Conservation (phyloP, 2,329 filamentous ascomycete genomes). For the Cercospora sojina region DNA sequence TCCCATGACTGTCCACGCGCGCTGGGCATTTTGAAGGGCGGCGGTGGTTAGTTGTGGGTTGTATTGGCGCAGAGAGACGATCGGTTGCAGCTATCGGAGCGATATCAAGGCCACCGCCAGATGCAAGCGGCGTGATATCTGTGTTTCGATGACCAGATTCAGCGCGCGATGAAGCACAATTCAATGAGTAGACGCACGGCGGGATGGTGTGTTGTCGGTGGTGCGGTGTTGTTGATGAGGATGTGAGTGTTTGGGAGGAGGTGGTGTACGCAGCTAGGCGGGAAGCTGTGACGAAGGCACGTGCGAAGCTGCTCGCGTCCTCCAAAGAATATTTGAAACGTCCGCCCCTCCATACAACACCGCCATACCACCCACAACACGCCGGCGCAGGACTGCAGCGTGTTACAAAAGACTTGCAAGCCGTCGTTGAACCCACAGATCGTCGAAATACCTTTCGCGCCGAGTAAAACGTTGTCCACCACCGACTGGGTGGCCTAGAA, state of each 20-base stretch:
- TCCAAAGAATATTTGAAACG: neutral
- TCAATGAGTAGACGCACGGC: neutral
- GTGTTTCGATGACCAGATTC: neutral
- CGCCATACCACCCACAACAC: neutral
- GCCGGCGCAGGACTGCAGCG: neutral
- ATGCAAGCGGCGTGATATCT: neutral
- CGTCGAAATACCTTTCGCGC: neutral
- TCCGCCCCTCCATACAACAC: neutral
- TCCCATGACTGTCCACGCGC: constrained; percentile 86
- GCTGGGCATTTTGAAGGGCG: constrained; percentile 68
- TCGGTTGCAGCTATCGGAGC: neutral
- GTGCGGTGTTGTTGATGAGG: neutral
- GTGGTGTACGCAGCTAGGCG: neutral
- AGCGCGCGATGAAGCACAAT: neutral
- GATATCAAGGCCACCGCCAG: neutral
- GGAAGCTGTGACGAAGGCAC: neutral
- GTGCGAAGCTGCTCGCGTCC: neutral
- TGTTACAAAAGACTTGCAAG: neutral
- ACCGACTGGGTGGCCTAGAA: neutral
- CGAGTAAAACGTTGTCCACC: neutral
- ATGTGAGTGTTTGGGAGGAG: neutral
- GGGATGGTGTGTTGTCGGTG: neutral
- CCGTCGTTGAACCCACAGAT: neutral
- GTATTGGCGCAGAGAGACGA: neutral
- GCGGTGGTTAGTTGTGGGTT: neutral